Percentiles rank a stretch among this genome's conserved stretches.
These are phyloP conservation scores for Geranomyces variabilis DNA, from an alignment of 192 early-diverging fungal species.

Conservation along the genomic window DNA sequence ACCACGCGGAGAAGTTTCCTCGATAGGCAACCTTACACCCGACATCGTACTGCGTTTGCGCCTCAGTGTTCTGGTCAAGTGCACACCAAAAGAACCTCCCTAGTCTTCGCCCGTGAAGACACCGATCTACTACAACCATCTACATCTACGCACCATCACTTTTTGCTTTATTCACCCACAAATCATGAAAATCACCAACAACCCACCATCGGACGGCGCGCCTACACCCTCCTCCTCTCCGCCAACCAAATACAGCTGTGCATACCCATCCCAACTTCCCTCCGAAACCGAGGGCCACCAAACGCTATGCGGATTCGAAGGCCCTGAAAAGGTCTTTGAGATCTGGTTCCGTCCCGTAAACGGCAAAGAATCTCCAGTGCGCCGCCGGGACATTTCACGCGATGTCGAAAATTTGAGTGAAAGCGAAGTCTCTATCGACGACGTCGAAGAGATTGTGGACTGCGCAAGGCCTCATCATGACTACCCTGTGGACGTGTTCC, in stretches of 20 bases:
- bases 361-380: slow-evolving; percentile 39
- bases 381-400: slow-evolving; percentile 10
- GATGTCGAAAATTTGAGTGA: slow-evolving; percentile 18
- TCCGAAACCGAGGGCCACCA: slow-evolving; percentile 36
- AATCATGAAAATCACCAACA: slow-evolving; percentile 30
- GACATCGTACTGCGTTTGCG: slow-evolving; percentile 20
- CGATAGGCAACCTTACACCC: slow-evolving; percentile 20
- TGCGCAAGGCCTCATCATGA: slow-evolving; percentile 41
- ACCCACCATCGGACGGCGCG: slow-evolving; percentile 3
- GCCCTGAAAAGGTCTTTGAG: slow-evolving; percentile 97
- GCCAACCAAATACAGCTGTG: slow-evolving; percentile 17
- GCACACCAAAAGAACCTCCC: slow-evolving; percentile 33
- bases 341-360: slow-evolving; percentile 85
- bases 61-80: slow-evolving; percentile 23
- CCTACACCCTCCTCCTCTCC: not conserved
- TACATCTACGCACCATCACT: too few relatives aligned
- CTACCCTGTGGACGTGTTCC: slow-evolving; percentile 25
- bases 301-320: slow-evolving; percentile 80
- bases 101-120: slow-evolving; percentile 6
- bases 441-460: slow-evolving; percentile 29
- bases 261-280: slow-evolving; percentile 27
- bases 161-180: not conserved
- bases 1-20: slow-evolving; percentile 39
- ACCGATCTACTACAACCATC: not conserved
- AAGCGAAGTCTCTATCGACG: slow-evolving; percentile 14